Conservation (phyloP, 1,284 basidiomycete genomes). For the Meripilus lineatus region DNA sequence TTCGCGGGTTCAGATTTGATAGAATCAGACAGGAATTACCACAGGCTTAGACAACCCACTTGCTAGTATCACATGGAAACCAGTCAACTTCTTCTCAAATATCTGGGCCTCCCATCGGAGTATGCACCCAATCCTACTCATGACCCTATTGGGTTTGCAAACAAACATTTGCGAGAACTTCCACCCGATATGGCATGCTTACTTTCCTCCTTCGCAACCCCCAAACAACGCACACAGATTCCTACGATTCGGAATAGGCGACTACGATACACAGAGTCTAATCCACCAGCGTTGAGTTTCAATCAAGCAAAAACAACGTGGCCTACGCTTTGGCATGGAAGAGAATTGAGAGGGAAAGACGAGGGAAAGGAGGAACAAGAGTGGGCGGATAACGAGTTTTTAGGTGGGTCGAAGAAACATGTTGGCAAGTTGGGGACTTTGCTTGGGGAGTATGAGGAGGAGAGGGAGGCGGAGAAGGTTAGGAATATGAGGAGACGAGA, state of each 20-base stretch:
- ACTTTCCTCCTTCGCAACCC: conserved; percentile 60
- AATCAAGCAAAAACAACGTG: conserved; percentile 47
- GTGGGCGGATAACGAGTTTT: conserved; percentile 62
- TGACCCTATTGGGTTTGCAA: conserved; percentile 61
- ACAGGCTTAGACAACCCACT: no score
- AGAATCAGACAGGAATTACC: no score
- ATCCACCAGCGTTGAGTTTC: conserved; percentile 51
- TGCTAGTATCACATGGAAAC: no score
- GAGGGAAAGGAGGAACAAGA: conserved; percentile 59
- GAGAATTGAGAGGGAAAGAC: conserved; percentile 38
- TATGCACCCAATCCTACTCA: conserved; percentile 55
- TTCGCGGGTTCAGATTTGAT: no score
- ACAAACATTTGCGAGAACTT: conserved; percentile 50
- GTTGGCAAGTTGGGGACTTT: conserved; percentile 66
- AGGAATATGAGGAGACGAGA: conserved; percentile 41
- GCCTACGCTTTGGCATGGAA: conserved; percentile 63
- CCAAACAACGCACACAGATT: conserved; percentile 61
- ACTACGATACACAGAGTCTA: conserved; percentile 48
- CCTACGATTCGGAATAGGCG: conserved; percentile 65
- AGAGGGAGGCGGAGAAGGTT: conserved; percentile 61
- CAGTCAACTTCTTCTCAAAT: conserved; percentile 48
- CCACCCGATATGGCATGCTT: conserved; percentile 58
- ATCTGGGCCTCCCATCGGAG: conserved; percentile 54
- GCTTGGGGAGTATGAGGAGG: conserved; percentile 68
- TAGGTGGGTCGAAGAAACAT: conserved; percentile 51